phyloP scores from a whole-genome alignment of 129 eudicot species.

The Scalesia atractyloides region DNA sequence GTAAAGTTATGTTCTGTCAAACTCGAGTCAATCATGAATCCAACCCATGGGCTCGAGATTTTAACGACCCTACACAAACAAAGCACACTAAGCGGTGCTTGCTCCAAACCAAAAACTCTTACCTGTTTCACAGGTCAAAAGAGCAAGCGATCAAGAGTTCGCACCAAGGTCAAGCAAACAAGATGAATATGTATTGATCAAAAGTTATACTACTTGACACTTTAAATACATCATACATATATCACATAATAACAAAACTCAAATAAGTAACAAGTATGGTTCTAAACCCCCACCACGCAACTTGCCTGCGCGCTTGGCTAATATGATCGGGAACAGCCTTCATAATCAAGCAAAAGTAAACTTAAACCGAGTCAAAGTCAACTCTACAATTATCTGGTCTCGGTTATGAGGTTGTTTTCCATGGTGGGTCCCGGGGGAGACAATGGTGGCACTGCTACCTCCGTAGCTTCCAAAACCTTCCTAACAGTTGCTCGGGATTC shows the following conservation, averaged over 20 bases:
- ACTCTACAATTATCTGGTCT: conserved; percentile 42
- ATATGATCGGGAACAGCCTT: conserved; percentile 73
- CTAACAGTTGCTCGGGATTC: conserved; percentile 68
- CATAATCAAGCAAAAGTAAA: conserved; percentile 18
- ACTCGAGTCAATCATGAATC: background rate
- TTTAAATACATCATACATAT: conserved; percentile 35
- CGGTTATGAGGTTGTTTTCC: conserved; percentile 37
- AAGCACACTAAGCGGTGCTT: background rate
- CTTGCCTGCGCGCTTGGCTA: conserved; percentile 69
- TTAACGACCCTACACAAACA: background rate
- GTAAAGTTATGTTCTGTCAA: too few species aligned
- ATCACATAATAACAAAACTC: background rate
- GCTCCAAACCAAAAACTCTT: background rate
- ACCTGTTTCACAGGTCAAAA: background rate
- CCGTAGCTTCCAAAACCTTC: conserved; percentile 47
- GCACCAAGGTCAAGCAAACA: conserved; percentile 20
- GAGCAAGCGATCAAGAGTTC: background rate
- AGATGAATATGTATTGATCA: conserved; percentile 11
- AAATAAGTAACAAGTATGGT: conserved; percentile 15
- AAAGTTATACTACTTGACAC: conserved; percentile 24
- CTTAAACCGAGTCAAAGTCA: conserved; percentile 20
- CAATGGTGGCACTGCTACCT: conserved; percentile 82
- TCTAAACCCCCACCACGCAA: conserved; percentile 25
- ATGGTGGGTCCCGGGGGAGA: conserved; percentile 78
- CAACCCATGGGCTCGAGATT: background rate